Evolutionary conservation across 2,329 filamentous ascomycete species (phyloP), one percentile per base, ranked within the genome.

Genomic region (Microdochium paspali): DNA sequence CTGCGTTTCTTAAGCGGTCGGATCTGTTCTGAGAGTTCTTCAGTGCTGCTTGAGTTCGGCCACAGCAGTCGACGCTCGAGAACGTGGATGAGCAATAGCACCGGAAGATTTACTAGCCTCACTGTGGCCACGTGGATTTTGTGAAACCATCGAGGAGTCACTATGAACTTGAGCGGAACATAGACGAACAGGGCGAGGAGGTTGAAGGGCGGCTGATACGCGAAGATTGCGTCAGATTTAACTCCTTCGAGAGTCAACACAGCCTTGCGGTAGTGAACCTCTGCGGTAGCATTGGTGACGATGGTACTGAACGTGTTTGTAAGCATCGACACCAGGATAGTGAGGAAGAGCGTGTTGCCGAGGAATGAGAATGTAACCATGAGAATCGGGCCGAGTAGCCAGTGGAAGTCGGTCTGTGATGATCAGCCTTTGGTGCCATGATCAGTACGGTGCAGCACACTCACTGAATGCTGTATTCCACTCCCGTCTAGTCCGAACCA

Each of bases 361-460:
- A 94, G 72, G 62, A 93, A 93, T 2, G 88, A 84, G 61, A 93
- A 94, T 15, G 85, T 76, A 47, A 93, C 76, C 86, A 93, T 93
- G 23, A 93, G 68, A 2, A 80, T 74, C 0, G 88, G 88, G 0
- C 88, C 88, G 1, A 93, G 71, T n/a, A 90, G 67, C 72, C 80
- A 79, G 66, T 94, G 87, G 58, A 93, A 88, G 49, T 87, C 80
- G 21, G 77, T 73, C 57, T 85, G 30, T 62, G 26, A 4, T 23
- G 9, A 9, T 45, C 20, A 18, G 15, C 26, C 54, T 49, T 42
- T 24, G 46, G 42, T 25, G 25, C 12, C 25, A 26, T 28, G 50
- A 46, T 25, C 62, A 51, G 44, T 1, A 35, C 24, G 23, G 10
- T 21, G 20, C 30, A 20, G 35, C 15, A 18, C 6, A 59, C 70